A percentile compares a stretch with the other conserved stretches of the same genome.
Conservation (phyloP, 805 yeast species). For the Saccharomycopsis selenospora region DNA sequence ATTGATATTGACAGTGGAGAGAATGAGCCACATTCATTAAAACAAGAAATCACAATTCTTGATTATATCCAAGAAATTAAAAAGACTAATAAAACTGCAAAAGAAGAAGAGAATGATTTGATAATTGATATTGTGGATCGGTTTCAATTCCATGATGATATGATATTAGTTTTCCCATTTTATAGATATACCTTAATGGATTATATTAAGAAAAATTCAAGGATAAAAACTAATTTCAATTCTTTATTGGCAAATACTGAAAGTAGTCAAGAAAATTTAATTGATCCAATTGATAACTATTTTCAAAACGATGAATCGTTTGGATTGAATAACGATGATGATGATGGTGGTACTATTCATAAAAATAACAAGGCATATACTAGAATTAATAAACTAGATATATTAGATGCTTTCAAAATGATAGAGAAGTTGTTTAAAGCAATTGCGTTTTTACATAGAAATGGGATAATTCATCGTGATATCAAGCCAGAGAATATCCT, state of each 20-base stretch:
- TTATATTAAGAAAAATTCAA: constrained; percentile 28
- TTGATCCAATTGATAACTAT: constrained; percentile 16
- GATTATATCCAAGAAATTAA: constrained; percentile 17
- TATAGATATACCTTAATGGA: constrained; percentile 30
- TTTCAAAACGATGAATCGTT: constrained; percentile 20
- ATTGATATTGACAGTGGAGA: constrained; percentile 38
- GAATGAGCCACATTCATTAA: constrained; percentile 41
- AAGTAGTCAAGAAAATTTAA: not conserved
- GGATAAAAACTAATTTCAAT: constrained; percentile 24
- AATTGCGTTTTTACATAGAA: constrained; percentile 45
- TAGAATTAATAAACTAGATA: constrained; percentile 10
- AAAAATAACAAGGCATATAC: constrained; percentile 8
- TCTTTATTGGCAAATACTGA: constrained; percentile 16
- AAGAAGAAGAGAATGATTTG: not conserved
- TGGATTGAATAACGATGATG: constrained; percentile 25
- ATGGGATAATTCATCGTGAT: constrained; percentile 70
- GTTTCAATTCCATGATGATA: constrained; percentile 27
- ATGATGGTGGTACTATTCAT: not conserved
- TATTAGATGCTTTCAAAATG: constrained; percentile 24
- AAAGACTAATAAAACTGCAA: constrained; percentile 18
- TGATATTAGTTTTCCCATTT: constrained; percentile 35
- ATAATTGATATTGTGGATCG: constrained; percentile 6
- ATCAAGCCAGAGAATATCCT: constrained; percentile 61
- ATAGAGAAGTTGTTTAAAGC: constrained; percentile 36
- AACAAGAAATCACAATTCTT: constrained; percentile 36